Base-by-base conservation (phyloP, 768 basidiomycete species). In the Phaeotremella skinneri region DNA sequence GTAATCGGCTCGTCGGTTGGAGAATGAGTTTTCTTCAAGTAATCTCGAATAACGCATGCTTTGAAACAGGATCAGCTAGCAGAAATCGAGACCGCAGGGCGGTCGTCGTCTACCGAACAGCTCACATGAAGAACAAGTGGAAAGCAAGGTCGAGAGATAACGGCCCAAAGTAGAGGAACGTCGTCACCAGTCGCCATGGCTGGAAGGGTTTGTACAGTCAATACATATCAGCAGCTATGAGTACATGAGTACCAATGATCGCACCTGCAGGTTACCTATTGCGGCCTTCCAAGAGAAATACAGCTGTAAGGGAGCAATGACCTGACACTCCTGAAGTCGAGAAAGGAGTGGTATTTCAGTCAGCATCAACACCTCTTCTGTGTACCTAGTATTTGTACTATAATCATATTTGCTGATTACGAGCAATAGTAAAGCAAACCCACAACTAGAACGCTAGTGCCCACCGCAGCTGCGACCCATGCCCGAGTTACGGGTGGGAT, bases 101-200 rank as follows among this genome's bases (percentile, higher is more conserved):
- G 23, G 41, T 11, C 0, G 7, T 39, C 29, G 25, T 23, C 21
- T 9, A 34, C 1, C 20, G 23, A 37, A 20, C 27, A 7, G n/a
- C 92, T 76, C 74, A 94, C 94, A 99, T 96, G 82, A 98, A 99
- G 82, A 97, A 97, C 53, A 99, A 82, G 76, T 98, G 94, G 78
- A 98, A 96, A 58, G 94, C 83, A 67, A 97, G 91, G 77, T 98
- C 94, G 21, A 98, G 80, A 3, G 89, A 91, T 72, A 98, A 85
- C 0, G 87, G 84, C 11, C 94, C 96, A 78, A 97, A 98, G 79
- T 93, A 99, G 69, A 92, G 87, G 82, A 98, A 98, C 11, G 89
- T 94, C 27, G 92, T 93, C 41, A 87, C 77, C 47, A 85, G 82
- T 27, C 94, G 83, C 92, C 92, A 97, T 65, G 86, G 82, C 91